Evolutionary conservation across 148 eudicot genomes (phyloP), one percentile per base, ranked within the genome.

Genomic region (Dysphania ambrosioides): DNA sequence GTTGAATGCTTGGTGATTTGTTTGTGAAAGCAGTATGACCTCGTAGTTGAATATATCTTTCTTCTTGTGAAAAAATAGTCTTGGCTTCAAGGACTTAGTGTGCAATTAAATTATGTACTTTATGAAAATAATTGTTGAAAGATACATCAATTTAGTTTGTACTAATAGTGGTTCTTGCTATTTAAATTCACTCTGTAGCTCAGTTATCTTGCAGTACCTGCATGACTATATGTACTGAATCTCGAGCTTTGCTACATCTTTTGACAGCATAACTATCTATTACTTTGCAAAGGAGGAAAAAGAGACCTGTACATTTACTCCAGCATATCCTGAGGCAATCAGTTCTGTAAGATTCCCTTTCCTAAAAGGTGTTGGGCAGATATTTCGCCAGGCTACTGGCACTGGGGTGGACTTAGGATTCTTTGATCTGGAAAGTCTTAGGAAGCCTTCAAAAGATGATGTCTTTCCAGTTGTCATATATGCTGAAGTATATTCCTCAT

Each of bases 241-340:
- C 30, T 60, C 75, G 49, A 15, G 31, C 9, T 34, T 16, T 47
- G 35, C 71, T 34, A 51, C 58, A 59, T 77, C 62, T 57, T 29
- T 73, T 57, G 57, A 73, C 89, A 93, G 97, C 65, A 86, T 93
- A 35, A 93, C 91, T 6, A 80, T 93, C 55, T 82, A 79, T 77
- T 91, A 87, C 82, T 93, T 91, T 76, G 98, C 89, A 35, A 93
- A 89, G 84, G 97, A 93, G 76, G 92, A 85, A 81, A 90, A 91
- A 79, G 92, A 85, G 75, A 79, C 82, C 23, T 81, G 88, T 66
- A 83, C 41, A 51, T 83, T 93, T 56, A 75, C 74, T 76, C 89
- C 92, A 18, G 29, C 84, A 38, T 79, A 34, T 83, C 86, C 87
- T n/a, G 86, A 80, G 67, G 87, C 86, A 38, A 87, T 64, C 67